Base-by-base conservation (phyloP, 805 yeast species). In the Metschnikowia baotianmanensis region DNA sequence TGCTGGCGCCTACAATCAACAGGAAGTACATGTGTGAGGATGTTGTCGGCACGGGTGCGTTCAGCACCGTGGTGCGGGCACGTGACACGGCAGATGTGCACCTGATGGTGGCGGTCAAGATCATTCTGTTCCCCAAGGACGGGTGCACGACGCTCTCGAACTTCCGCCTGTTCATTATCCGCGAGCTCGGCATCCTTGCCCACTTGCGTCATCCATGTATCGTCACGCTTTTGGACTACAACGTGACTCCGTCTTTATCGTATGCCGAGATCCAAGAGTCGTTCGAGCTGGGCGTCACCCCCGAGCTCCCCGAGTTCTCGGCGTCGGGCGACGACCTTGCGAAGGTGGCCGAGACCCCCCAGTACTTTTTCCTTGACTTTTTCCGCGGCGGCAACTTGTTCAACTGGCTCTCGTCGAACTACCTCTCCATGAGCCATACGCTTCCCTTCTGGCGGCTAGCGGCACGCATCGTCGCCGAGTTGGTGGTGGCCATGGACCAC, bases 301-400 rank as follows among this genome's bases (percentile, higher is more conserved):
- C 36, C 10, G 25, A 13, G n/a, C n/a, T n/a, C n/a, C n/a, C n/a
- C n/a, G n/a, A n/a, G n/a, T n/a, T n/a, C n/a, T n/a, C n/a, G n/a
- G n/a, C n/a, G n/a, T n/a, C n/a, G 16, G 26, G 38, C 3, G 28
- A 31, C 8, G 23, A 21, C 2, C 38, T 43, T 9, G 17, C 33
- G 6, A 38, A 30, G 5, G 29, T 32, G 34, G 47, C 42, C 11
- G 59, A 57, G 28, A 69, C 46, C 52, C 55, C 64, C 55, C 65
- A 60, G 48, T 49, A 47, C 42, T 74, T 90, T 61, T 83, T 84
- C 29, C 69, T 90, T 54, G 86, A 90, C 1, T 87, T 76, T 58
- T 85, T 88, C 52, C 59, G 68, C 5, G 98, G 98, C 5, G 97
- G 98, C 4, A 96, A 89, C 54, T 61, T 93, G 29, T 82, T 85